Evolutionary conservation across 768 basidiomycete genomes (phyloP), one percentile per base, ranked within the genome.

Genomic region (Boletus tomentosulus): DNA sequence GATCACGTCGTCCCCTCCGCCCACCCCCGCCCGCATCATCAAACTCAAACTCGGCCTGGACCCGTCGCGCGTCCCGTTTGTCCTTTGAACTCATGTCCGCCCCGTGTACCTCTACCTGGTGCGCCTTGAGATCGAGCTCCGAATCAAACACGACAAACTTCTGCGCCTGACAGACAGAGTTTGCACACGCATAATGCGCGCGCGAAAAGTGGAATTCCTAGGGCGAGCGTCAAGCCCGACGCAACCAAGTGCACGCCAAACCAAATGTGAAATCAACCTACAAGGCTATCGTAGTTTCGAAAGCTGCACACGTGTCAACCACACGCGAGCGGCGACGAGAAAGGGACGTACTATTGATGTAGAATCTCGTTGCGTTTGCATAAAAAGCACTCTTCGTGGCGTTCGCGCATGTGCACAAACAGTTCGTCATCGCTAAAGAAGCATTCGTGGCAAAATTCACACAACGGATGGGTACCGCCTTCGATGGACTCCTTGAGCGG

Each of bases 131-230:
- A 66, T 99, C 97, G 11, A 99, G 74, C 13, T 82, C 77, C 4
- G 87, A 86, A 38, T 84, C 83, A 68, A 98, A 98, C 12, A 98
- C 97, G 56, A 98, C 89, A 58, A 99, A 99, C 72, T 97, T 98
- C 62, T 83, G 86, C 6, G 83, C 84, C 43, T 86, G 82, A 64
- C 96, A 99, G 37, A 75, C 66, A 0, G 83, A 57, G 53, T 92
- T 85, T 3, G 73, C 75, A 68, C 96, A 99, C 6, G 88, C 86
- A 67, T 81, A 80, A 68, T 99, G 96, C 3, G 76, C 83, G 28
- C 74, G 76, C 59, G 79, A 82, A 70, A 90, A 91, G 63, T 94
- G 92, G 39, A 72, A 73, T 68, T 92, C 90, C 86, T 90, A 56
- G 19, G 33, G 38, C 35, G 35, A 42, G 30, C 55, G 52, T 53